Evolutionary conservation across 306 rosid species (phyloP), one percentile per base, ranked within the genome.

Genomic region (Spatholobus suberectus): DNA sequence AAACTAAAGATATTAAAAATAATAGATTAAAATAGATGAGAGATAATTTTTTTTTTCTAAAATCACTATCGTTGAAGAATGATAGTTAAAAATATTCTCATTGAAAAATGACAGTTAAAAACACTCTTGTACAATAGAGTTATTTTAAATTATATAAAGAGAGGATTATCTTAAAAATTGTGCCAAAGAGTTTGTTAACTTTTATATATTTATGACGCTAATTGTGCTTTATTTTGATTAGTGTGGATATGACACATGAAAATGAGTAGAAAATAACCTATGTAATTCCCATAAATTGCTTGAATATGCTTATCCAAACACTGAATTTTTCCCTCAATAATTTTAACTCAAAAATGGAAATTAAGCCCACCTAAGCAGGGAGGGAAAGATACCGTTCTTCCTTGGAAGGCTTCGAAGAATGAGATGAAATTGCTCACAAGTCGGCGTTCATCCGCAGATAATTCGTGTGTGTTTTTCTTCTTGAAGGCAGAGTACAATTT

Each of bases 391-490:
- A 90, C 98, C 93, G 70, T 70, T 78, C 85, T 90, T 47, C 93
- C 89, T 68, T 68, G 88, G 57, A 90, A 82, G 69, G 75, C 87
- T 68, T 75, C 88, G 57, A 90, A 82, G 77, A 77, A 81, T 7
- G 92, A 79, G 70, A 81, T 55, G 51, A 90, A 90, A 79, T 91
- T 85, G 88, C 78, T 52, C 9, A 75, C 83, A 70, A 81, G 70
- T 12, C 58, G 81, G 73, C 86, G 78, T 83, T 90, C 94, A 68
- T 92, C 89, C 6, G 83, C 86, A 7, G 97, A 80, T 37, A 92
- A 84, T 49, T 86, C 81, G 2, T 41, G 54, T 4, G 54, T 63
- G 54, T 78, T 79, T 77, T 89, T 87, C 83, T 85, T 87, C 77
- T 87, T 63, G 44, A 63, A 32, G 5, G 70, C 23, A 63, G 70